phyloP scores from a whole-genome alignment of 148 eudicot species.

The Cornus kousa region DNA sequence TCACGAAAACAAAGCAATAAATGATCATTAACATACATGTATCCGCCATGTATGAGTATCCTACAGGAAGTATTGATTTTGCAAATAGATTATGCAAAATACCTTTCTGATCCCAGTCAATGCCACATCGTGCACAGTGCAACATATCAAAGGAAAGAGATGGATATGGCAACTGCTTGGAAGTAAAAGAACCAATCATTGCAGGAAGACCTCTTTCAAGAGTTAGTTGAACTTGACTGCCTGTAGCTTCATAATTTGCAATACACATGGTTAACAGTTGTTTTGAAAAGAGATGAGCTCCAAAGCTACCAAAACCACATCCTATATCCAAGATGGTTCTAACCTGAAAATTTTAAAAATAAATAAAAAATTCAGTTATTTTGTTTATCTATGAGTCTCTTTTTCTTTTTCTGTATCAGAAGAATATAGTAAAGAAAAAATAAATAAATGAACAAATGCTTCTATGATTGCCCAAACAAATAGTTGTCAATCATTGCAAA shows the following conservation, averaged over 20 bases:
- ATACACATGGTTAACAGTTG: conserved; percentile 81
- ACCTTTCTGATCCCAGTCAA: conserved; percentile 94
- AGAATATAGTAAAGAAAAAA: neutral
- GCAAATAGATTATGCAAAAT: conserved; percentile 7
- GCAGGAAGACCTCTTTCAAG: conserved; percentile 98
- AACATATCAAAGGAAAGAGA: conserved; percentile 94
- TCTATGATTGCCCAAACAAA: neutral
- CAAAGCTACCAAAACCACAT: conserved; percentile 96
- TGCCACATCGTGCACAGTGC: conserved; percentile 80
- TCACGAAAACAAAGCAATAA: no score
- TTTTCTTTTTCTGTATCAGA: neutral
- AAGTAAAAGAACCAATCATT: conserved; percentile 75
- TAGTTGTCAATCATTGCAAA: neutral
- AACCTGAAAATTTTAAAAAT: conserved; percentile 48
- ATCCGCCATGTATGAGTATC: neutral
- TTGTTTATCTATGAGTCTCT: neutral
- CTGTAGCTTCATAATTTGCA: conserved; percentile 89
- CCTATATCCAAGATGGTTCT: conserved; percentile 87
- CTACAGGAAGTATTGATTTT: neutral
- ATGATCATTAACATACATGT: neutral
- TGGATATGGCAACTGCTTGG: conserved; percentile 80
- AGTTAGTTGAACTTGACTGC: conserved; percentile 92
- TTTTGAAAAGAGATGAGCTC: conserved; percentile 83
- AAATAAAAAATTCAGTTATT: neutral
- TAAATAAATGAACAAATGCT: neutral